Evolutionary conservation across 495 filamentous ascomycete species (phyloP).

Genomic region (Lepidopterella palustris): DNA sequence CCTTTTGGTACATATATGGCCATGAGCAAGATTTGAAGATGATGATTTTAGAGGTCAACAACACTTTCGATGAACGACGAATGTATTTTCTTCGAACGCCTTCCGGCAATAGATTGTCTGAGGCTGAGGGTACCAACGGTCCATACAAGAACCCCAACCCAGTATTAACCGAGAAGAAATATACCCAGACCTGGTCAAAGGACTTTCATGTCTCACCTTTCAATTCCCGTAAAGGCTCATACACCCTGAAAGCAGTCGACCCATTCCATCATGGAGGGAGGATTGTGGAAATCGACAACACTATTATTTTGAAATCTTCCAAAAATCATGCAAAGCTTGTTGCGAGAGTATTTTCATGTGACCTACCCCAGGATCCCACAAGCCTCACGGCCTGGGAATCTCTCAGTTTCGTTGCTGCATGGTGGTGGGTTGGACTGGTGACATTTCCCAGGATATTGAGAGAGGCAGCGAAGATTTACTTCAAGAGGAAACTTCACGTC

Average conservation of each 20-base stretch:
- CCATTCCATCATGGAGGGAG: slow-evolving; percentile 42
- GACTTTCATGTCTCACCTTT: slow-evolving; percentile 73
- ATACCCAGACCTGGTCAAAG: slow-evolving; percentile 53
- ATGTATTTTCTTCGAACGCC: slow-evolving; percentile 47
- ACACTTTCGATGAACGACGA: slow-evolving; percentile 67
- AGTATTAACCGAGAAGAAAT: slow-evolving; percentile 11
- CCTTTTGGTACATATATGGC: slow-evolving; percentile 75
- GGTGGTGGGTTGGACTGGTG: slow-evolving; percentile 58
- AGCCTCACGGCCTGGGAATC: slow-evolving; percentile 39
- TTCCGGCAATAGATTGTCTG: slow-evolving; percentile 35
- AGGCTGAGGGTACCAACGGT: no score
- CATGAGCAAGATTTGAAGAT: slow-evolving; percentile 50
- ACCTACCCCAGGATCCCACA: slow-evolving; percentile 44
- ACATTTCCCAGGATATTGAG: slow-evolving; percentile 56
- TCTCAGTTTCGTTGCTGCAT: slow-evolving; percentile 45
- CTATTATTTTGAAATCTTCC: slow-evolving; percentile 51
- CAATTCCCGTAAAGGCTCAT: slow-evolving; percentile 56
- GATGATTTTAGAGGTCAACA: slow-evolving; percentile 71
- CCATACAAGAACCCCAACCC: no score
- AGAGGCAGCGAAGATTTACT: slow-evolving; percentile 51
- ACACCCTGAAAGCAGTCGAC: slow-evolving; percentile 50
- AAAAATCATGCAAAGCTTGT: slow-evolving; percentile 50
- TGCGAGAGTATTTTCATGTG: slow-evolving; percentile 46
- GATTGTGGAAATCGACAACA: slow-evolving; percentile 44
- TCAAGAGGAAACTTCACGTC: slow-evolving; percentile 47